These are phyloP conservation scores for Populus hybrid DNA, from an alignment of 441 rosid species.

Conservation along the genomic window DNA sequence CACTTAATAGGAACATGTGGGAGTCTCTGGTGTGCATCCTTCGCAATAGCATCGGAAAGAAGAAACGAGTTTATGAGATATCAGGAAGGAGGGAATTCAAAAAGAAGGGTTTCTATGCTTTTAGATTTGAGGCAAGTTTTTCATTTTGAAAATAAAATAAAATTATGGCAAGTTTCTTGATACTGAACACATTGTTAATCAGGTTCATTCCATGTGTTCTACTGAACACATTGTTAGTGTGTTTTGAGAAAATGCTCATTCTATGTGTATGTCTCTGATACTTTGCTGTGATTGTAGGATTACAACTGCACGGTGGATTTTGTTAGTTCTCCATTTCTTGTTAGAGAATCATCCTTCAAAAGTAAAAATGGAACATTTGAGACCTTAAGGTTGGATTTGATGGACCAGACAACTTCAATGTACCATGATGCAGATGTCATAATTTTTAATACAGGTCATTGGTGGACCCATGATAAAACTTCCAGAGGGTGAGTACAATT, in stretches of 20 bases:
- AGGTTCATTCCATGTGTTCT: too few species aligned
- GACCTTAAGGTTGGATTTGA: conserved; percentile 63
- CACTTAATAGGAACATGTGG: conserved; percentile 90
- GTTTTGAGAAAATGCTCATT: neutral
- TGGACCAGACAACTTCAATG: conserved; percentile 50
- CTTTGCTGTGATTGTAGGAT: conserved; percentile 39
- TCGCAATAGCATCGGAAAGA: conserved; percentile 42
- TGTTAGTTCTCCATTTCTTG: conserved; percentile 64
- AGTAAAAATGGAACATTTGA: conserved; percentile 47
- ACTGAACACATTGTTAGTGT: neutral
- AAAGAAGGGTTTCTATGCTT: conserved; percentile 55
- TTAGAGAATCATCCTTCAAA: conserved; percentile 47
- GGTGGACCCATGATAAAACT: conserved; percentile 95
- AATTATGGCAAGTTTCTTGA: neutral
- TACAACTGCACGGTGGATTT: conserved; percentile 73
- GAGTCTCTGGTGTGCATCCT: conserved; percentile 75
- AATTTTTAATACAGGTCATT: conserved; percentile 76
- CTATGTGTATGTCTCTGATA: neutral
- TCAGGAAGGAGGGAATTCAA: conserved; percentile 56
- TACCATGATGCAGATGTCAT: conserved; percentile 64
- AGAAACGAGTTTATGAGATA: conserved; percentile 54
- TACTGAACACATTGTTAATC: too few species aligned
- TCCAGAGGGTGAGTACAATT: conserved; percentile 49
- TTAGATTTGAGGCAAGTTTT: conserved; percentile 47
- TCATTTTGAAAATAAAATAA: neutral